A percentile compares a stretch with the other conserved stretches of the same genome.
Evolutionary conservation across 1,284 basidiomycete species (phyloP).

Genomic region (Fistulina hepatica): DNA sequence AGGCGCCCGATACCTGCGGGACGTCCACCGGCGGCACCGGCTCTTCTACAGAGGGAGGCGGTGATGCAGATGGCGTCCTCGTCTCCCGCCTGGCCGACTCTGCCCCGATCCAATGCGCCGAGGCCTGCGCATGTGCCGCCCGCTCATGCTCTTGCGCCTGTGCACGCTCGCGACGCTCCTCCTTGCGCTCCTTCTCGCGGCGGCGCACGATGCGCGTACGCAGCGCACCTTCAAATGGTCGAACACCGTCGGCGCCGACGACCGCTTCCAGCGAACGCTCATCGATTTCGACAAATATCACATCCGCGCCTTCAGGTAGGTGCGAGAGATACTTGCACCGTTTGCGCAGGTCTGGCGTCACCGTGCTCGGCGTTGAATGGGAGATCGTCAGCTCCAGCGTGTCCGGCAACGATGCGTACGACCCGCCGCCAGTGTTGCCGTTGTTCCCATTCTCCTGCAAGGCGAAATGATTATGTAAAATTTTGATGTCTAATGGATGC

Average conservation of each 20-base stretch:
- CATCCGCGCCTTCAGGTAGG: slow-evolving; percentile 84
- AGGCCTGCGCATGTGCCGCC: slow-evolving; percentile 10
- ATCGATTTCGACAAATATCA: slow-evolving; percentile 91
- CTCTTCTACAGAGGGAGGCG: slow-evolving; percentile 14
- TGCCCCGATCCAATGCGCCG: slow-evolving; percentile 18
- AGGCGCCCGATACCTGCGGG: slow-evolving; percentile 40
- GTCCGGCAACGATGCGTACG: slow-evolving; percentile 78
- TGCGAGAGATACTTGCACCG: slow-evolving; percentile 94
- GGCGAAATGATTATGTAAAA: slow-evolving; percentile 73
- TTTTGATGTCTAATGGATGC: slow-evolving; percentile 92
- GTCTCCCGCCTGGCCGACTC: slow-evolving; percentile 21
- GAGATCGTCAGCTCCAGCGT: slow-evolving; percentile 72
- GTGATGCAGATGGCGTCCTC: slow-evolving; percentile 15
- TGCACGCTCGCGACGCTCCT: slow-evolving; percentile 70
- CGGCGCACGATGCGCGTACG: slow-evolving; percentile 66
- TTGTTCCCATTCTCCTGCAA: slow-evolving; percentile 11
- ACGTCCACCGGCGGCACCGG: slow-evolving; percentile 19
- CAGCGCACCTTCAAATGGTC: slow-evolving; percentile 63
- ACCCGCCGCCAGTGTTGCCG: background rate
- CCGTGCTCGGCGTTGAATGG: slow-evolving; percentile 63
- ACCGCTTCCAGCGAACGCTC: slow-evolving; percentile 41
- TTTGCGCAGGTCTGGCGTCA: slow-evolving; percentile 87
- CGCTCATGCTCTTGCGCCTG: slow-evolving; percentile 18
- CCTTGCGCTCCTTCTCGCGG: slow-evolving; percentile 69
- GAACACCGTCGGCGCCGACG: slow-evolving; percentile 50